Evolutionary conservation across 1,284 basidiomycete genomes (phyloP).

Genomic region (Cryptococcus maquisensis): DNA sequence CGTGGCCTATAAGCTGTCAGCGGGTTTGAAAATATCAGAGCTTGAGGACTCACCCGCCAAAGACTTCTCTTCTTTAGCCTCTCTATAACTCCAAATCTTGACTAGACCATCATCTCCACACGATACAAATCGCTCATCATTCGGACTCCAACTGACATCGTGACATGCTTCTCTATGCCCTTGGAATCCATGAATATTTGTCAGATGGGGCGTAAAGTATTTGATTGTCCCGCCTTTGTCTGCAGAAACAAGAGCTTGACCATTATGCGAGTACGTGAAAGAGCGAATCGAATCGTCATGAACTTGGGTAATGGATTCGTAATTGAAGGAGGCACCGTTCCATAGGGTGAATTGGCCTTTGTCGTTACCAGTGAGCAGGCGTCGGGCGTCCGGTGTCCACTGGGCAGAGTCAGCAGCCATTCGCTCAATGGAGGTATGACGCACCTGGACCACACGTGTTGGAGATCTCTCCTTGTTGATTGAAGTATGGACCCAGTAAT

Average conservation of each 20-base stretch:
- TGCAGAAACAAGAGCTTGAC: slow-evolving; percentile 82
- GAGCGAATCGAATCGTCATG: slow-evolving; percentile 92
- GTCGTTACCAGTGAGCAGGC: slow-evolving; percentile 89
- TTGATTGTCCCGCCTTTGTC: slow-evolving; percentile 95
- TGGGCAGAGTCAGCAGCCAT: slow-evolving; percentile 39
- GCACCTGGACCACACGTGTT: slow-evolving; percentile 85
- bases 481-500: slow-evolving; percentile 94
- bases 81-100: slow-evolving; percentile 92
- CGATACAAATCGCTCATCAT: slow-evolving; percentile 86
- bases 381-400: slow-evolving; percentile 95
- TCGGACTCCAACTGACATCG: slow-evolving; percentile 84
- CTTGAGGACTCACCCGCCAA: slow-evolving; percentile 62
- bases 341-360: slow-evolving; percentile 98
- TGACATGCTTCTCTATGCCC: slow-evolving; percentile 87
- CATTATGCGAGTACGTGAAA: slow-evolving; percentile 84
- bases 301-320: slow-evolving; percentile 90
- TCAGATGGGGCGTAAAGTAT: slow-evolving; percentile 98
- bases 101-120: slow-evolving; percentile 92
- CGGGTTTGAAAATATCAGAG: not conserved
- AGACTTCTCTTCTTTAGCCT: slow-evolving; percentile 79
- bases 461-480: slow-evolving; percentile 98
- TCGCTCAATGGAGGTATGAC: slow-evolving; percentile 38
- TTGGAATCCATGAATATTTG: slow-evolving; percentile 89
- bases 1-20: slow-evolving; percentile 63
- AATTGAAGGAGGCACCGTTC: slow-evolving; percentile 99